Evolutionary conservation across 768 basidiomycete genomes (phyloP).

Genomic region (Mycena capillaripes): DNA sequence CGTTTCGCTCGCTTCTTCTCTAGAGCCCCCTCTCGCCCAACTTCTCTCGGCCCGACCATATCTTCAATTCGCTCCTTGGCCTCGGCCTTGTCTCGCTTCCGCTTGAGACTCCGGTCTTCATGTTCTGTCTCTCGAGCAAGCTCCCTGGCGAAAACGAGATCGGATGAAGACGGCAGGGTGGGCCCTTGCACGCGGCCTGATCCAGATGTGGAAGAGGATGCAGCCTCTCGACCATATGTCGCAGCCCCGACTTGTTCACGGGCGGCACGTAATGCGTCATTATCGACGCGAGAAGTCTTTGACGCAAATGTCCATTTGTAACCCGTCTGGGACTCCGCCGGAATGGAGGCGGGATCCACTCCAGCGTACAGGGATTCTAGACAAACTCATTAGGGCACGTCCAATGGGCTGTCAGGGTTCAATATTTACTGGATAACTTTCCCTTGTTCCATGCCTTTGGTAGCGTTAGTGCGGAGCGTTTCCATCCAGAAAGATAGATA

Average conservation of each 20-base stretch:
- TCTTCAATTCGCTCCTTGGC: slow-evolving; percentile 83
- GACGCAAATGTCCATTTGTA: slow-evolving; percentile 93
- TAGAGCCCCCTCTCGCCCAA: slow-evolving; percentile 86
- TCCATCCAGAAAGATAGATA: slow-evolving; percentile 42
- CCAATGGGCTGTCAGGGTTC: background rate
- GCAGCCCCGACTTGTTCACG: slow-evolving; percentile 72
- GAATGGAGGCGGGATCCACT: slow-evolving; percentile 65
- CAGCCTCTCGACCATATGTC: slow-evolving; percentile 52
- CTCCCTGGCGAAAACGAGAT: slow-evolving; percentile 80
- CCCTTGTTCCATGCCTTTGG: slow-evolving; percentile 86
- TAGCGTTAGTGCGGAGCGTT: slow-evolving; percentile 1
- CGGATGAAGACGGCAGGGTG: slow-evolving; percentile 76
- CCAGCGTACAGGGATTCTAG: slow-evolving; percentile 73
- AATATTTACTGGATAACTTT: slow-evolving; percentile 70
- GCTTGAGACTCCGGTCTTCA: slow-evolving; percentile 67
- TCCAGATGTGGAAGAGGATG: slow-evolving; percentile 42
- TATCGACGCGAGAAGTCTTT: slow-evolving; percentile 72
- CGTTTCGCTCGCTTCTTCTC: slow-evolving; percentile 87
- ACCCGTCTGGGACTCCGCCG: slow-evolving; percentile 79
- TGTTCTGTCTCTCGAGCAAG: slow-evolving; percentile 63
- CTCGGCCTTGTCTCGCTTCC: slow-evolving; percentile 77
- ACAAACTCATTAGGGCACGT: background rate
- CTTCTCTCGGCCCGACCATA: slow-evolving; percentile 81
- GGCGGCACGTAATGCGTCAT: slow-evolving; percentile 67
- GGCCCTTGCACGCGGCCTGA: slow-evolving; percentile 72